Evolutionary conservation across 176 grass and related monocot genomes (phyloP).

Genomic region (Juncus inflexus): DNA sequence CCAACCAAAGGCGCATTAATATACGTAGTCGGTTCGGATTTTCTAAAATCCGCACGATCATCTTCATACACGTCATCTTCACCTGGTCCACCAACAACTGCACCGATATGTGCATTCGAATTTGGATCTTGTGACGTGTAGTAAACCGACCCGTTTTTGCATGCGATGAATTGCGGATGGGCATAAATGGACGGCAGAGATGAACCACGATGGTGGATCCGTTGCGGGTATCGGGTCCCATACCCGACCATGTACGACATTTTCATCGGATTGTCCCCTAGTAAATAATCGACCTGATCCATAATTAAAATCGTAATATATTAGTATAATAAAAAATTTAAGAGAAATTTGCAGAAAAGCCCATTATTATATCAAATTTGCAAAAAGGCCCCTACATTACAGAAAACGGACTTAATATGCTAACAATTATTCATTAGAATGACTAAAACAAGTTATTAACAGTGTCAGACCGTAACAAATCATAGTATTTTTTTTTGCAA

Average conservation of each 20-base stretch:
- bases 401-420: too few species aligned
- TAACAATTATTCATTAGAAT: too few species aligned
- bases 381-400: too few species aligned
- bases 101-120: conserved; percentile 66
- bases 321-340: background rate
- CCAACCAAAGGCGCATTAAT: conserved; percentile 92
- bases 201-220: conserved; percentile 87
- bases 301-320: background rate
- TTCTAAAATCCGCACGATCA: conserved; percentile 68
- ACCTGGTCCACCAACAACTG: conserved; percentile 69
- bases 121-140: conserved; percentile 50
- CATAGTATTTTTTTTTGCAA: too few species aligned
- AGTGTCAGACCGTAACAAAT: too few species aligned
- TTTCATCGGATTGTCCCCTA: conserved; percentile 88
- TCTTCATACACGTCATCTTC: conserved; percentile 82
- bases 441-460: too few species aligned
- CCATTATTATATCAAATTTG: background rate
- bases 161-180: conserved; percentile 53
- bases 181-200: conserved; percentile 62
- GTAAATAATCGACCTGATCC: conserved; percentile 69
- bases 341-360: background rate
- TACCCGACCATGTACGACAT: conserved; percentile 98
- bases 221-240: conserved; percentile 52
- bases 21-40: conserved; percentile 88
- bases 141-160: conserved; percentile 76